A percentile compares a stretch with the other conserved stretches of the same genome.
Conservation (phyloP, 176 grass and related monocot genomes). For the Aechmea fasciata region DNA sequence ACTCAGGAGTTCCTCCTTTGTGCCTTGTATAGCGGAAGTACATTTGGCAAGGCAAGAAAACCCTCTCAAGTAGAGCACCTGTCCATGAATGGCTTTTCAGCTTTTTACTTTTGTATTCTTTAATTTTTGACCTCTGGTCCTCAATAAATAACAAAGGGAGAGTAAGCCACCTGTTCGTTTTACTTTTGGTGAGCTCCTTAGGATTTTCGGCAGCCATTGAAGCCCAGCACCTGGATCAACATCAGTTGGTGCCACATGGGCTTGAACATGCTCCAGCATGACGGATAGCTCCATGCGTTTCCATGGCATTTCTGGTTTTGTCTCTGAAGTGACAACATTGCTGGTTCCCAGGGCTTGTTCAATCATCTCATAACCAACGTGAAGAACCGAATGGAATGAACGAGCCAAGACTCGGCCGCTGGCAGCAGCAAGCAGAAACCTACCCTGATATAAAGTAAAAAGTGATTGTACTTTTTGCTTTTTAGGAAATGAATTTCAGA, state of each 20-base stretch:
- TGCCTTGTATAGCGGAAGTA: constrained; percentile 82
- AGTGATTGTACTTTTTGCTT: background rate
- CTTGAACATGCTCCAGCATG: constrained; percentile 96
- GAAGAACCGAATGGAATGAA: constrained; percentile 85
- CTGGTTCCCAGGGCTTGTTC: constrained; percentile 49
- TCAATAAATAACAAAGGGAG: too few species aligned
- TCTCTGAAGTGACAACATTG: constrained; percentile 26
- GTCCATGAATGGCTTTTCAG: too few species aligned
- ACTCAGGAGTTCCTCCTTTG: constrained; percentile 85
- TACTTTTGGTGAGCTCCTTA: constrained; percentile 63
- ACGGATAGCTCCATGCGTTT: constrained; percentile 72
- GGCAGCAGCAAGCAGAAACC: constrained; percentile 93
- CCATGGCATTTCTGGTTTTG: constrained; percentile 73
- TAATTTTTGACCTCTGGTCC: too few species aligned
- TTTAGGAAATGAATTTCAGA: too few species aligned
- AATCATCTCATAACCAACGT: constrained; percentile 79
- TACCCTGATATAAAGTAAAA: constrained; percentile 52
- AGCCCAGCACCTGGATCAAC: constrained; percentile 97
- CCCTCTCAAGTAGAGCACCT: constrained; percentile 87
- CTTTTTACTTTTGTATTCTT: too few species aligned
- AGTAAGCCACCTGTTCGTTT: constrained; percentile 90
- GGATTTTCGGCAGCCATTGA: constrained; percentile 96
- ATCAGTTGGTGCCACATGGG: constrained; percentile 92
- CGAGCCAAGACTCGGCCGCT: constrained; percentile 81
- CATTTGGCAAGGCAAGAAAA: constrained; percentile 99